phyloP scores from a whole-genome alignment of 305 asterid genomes.

The Euphrasia arctica region DNA sequence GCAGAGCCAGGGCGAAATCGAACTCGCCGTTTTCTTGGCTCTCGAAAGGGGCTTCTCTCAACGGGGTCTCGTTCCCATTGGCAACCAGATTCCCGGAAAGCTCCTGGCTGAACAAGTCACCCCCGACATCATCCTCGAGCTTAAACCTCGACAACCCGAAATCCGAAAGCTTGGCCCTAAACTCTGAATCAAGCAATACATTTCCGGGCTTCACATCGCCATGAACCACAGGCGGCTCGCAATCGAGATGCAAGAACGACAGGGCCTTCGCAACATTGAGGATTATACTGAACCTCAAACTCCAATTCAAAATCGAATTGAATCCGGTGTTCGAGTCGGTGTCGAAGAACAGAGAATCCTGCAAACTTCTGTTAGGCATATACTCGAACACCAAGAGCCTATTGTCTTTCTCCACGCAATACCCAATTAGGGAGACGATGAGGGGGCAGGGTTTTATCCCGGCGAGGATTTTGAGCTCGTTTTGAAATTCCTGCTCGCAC shows the following conservation, averaged over 20 bases:
- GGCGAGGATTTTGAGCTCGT: constrained; percentile 77
- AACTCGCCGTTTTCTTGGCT: constrained; percentile 71
- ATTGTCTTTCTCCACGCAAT: constrained; percentile 56
- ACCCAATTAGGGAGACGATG: constrained; percentile 71
- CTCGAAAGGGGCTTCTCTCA: constrained; percentile 51
- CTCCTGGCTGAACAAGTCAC: constrained; percentile 78
- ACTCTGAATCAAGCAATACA: constrained; percentile 80
- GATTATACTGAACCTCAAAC: constrained; percentile 58
- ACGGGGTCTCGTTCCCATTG: constrained; percentile 42
- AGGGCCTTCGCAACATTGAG: constrained; percentile 78
- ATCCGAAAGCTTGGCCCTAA: constrained; percentile 86
- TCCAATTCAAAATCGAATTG: constrained; percentile 57
- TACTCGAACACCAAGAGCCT: constrained; percentile 83
- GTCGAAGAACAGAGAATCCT: constrained; percentile 70
- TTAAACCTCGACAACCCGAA: constrained; percentile 89
- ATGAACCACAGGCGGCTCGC: constrained; percentile 92
- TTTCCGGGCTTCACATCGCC: constrained; percentile 98
- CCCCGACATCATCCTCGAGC: constrained; percentile 70
- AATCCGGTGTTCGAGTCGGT: constrained; percentile 1
- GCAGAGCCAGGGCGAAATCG: constrained; percentile 93
- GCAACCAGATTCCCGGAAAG: constrained; percentile 62
- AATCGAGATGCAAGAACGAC: constrained; percentile 75
- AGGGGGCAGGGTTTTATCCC: constrained; percentile 53
- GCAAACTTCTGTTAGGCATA: constrained; percentile 88
- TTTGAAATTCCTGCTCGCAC: constrained; percentile 80